phyloP scores from a whole-genome alignment of 768 basidiomycete species.

The Cystofilobasidium bisporidii region DNA sequence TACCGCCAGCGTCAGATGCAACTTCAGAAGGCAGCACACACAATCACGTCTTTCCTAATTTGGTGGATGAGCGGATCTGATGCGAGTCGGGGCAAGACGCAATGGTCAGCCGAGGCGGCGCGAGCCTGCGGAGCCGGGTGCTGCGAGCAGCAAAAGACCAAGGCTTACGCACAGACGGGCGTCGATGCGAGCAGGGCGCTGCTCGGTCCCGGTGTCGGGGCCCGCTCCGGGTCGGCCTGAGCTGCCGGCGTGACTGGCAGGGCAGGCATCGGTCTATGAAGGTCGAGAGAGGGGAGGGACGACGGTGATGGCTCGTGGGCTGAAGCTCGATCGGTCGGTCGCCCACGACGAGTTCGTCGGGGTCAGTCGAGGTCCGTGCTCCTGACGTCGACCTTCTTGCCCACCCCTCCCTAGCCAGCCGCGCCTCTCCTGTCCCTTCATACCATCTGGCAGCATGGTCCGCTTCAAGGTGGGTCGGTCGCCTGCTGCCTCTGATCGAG shows the following conservation, averaged over 20 bases:
- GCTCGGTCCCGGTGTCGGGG: constrained; percentile 12
- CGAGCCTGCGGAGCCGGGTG: too few species aligned
- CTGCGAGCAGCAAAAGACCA: too few species aligned
- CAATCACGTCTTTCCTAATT: constrained; percentile 47
- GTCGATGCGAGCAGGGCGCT: constrained; percentile 11
- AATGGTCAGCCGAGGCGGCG: neutral
- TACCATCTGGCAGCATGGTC: constrained; percentile 58
- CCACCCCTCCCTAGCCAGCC: too few species aligned
- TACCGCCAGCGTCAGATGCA: neutral
- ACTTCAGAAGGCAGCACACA: neutral
- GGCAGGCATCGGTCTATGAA: neutral
- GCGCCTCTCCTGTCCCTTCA: too few species aligned
- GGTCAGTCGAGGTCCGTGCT: neutral
- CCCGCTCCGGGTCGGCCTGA: constrained; percentile 10
- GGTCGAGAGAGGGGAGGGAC: too few species aligned
- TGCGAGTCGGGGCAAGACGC: neutral
- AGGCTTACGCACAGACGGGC: constrained; percentile 20
- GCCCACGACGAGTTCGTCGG: neutral
- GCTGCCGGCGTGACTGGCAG: neutral
- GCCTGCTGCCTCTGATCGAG: constrained; percentile 2
- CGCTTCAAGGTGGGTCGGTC: constrained; percentile 52
- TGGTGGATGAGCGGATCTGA: constrained; percentile 63
- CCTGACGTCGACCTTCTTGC: neutral
- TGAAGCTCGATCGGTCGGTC: too few species aligned
- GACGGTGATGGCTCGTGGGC: neutral